Base-by-base conservation (phyloP, 1,284 basidiomycete genomes). In the Malassezia sympodialis region DNA sequence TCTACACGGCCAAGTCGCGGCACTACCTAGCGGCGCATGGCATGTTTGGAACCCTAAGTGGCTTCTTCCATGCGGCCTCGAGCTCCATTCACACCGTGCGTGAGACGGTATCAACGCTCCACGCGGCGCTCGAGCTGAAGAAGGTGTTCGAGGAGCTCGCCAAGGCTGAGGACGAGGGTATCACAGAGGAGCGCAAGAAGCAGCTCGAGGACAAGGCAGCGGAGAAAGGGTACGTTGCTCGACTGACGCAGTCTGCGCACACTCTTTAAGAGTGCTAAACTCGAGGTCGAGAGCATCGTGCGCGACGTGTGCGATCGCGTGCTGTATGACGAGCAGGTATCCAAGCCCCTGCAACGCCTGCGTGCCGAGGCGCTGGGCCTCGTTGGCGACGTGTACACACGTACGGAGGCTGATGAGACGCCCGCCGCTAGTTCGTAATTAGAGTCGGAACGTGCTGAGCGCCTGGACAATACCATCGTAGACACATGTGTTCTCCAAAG, bases 171-270 rank as follows among this genome's bases (percentile, higher is more conserved):
- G 84, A 88, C 70, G 83, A 85, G 1, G 94, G 93, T 82, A 79
- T 96, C 50, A 81, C 80, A 3, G 83, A 87, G 0, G 93, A 94
- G 58, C 86, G 91, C 73, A 86, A 86, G 77, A 83, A 83, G 68
- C 84, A 87, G 64, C 79, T 99, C 2, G 94, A 99, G 73, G 93
- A 98, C 68, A 86, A 90, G 70, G 93, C 93, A 1, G 90, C 94
- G 0, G 89, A 94, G 78, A 96, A 96, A 51, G 65, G 63, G 53
- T 42, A 51, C 23, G 51, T 51, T n/a, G 35, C 47, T 34, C 14
- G 41, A 37, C 42, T 23, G 45, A 24, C 19, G 17, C 44, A 60
- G 53, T 3, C 70, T 73, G 66, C 63, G 66, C 14, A 70, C 74
- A 0, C 44, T 75, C 24, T 75, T 75, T 56, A 75, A 75, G 54